These are phyloP conservation scores for Sclerotinia minor DNA, from an alignment of 2,329 filamentous ascomycete genomes.

Conservation along the genomic window DNA sequence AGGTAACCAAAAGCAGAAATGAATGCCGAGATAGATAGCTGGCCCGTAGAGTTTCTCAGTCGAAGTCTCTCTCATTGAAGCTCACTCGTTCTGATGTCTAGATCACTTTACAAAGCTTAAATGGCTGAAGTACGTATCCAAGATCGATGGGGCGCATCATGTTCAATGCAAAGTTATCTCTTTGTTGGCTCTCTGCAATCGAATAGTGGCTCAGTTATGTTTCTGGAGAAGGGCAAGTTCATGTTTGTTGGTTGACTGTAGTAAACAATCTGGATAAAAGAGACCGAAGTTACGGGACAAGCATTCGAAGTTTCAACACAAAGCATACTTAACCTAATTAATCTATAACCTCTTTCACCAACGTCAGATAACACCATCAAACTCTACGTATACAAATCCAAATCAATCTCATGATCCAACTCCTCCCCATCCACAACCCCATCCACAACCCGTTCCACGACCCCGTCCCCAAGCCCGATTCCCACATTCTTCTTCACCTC, in stretches of 20 bases:
- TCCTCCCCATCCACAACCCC: neutral
- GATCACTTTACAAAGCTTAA: neutral
- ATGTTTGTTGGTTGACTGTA: neutral
- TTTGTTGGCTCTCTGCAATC: too few species aligned
- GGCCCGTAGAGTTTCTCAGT: neutral
- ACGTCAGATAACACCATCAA: neutral
- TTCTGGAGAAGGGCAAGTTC: neutral
- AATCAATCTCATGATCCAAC: slow-evolving; percentile 16
- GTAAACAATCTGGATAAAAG: neutral
- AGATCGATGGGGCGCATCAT: neutral
- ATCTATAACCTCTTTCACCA: too few species aligned
- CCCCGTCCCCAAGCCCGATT: neutral
- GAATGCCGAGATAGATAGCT: neutral
- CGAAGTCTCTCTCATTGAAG: neutral
- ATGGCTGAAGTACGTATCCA: neutral
- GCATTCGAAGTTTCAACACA: neutral
- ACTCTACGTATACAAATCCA: slow-evolving; percentile 16
- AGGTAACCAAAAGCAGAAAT: neutral
- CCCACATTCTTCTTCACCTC: neutral
- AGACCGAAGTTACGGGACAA: neutral
- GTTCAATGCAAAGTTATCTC: neutral
- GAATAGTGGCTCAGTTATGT: neutral
- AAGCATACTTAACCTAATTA: neutral
- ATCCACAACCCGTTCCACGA: neutral
- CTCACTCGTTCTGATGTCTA: neutral